Evolutionary conservation across 1,284 basidiomycete genomes (phyloP).

Genomic region (Sporisorium scitamineum): DNA sequence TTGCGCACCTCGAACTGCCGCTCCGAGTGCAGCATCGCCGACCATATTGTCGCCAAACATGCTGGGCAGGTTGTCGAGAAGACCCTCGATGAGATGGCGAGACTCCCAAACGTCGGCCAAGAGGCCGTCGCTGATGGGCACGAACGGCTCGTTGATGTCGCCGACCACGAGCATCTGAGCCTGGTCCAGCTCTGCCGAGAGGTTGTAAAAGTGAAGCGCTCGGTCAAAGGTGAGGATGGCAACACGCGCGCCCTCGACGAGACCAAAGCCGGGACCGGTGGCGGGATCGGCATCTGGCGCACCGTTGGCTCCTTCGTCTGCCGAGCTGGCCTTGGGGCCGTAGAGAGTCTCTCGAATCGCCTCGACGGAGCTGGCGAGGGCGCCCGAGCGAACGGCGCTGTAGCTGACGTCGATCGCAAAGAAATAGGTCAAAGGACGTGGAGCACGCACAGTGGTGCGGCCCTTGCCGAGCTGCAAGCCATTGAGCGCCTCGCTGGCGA

Average conservation of each 20-base stretch:
- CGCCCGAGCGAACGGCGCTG: conserved; percentile 79
- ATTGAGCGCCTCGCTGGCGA: conserved; percentile 62
- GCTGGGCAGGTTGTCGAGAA: conserved; percentile 78
- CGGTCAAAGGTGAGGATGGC: conserved; percentile 88
- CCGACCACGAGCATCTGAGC: conserved; percentile 85
- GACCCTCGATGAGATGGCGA: conserved; percentile 75
- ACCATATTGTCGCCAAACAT: conserved; percentile 75
- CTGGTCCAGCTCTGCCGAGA: conserved; percentile 77
- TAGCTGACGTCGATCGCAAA: conserved; percentile 89
- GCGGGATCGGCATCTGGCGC: conserved; percentile 35
- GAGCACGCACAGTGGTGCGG: conserved; percentile 64
- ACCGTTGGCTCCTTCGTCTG: conserved; percentile 37
- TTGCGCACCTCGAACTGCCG: conserved; percentile 75
- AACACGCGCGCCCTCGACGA: conserved; percentile 65
- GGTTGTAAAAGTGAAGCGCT: conserved; percentile 88
- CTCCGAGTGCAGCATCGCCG: conserved; percentile 80
- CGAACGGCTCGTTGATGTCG: conserved; percentile 90
- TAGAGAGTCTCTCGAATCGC: conserved; percentile 79
- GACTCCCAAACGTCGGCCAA: conserved; percentile 83
- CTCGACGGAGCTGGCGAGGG: conserved; percentile 79
- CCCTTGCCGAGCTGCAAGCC: conserved; percentile 62
- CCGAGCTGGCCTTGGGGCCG: conserved; percentile 53
- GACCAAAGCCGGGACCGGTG: conserved; percentile 61
- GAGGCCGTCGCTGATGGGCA: conserved; percentile 81
- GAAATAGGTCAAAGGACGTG: conserved; percentile 79